A percentile compares a stretch with the other conserved stretches of the same genome.
These are phyloP conservation scores for Chlamydomonas sp. DNA, from an alignment of 139 green algal species.

Conservation along the genomic window DNA sequence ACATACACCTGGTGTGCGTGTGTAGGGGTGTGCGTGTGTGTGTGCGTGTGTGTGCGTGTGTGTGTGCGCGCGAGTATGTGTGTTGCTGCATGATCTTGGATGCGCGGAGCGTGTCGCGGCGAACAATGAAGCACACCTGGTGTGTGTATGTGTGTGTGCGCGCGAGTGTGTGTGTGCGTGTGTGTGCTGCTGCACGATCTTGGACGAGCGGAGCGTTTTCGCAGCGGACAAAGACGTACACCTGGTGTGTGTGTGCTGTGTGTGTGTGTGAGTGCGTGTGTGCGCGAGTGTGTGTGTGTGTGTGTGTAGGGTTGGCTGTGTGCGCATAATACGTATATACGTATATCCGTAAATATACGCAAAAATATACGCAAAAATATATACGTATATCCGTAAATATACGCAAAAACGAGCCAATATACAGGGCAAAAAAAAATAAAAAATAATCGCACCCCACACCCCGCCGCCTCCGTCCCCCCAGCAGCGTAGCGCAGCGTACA, in stretches of 20 bases:
- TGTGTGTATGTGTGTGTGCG: slow-evolving; percentile 27
- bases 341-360: too few species aligned
- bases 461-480: too few species aligned
- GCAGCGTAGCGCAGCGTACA: too few species aligned
- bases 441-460: too few species aligned
- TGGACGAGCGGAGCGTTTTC: too few species aligned
- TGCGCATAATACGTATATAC: too few species aligned
- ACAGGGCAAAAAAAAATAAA: too few species aligned
- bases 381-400: too few species aligned
- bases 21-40: slow-evolving; percentile 12
- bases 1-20: slow-evolving; percentile 3
- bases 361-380: too few species aligned
- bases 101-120: slow-evolving; percentile 24
- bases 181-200: not conserved
- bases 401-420: too few species aligned
- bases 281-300: not conserved
- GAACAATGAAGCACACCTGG: slow-evolving; percentile 29
- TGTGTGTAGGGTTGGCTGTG: not conserved
- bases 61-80: not conserved
- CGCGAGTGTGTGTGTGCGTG: not conserved
- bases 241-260: too few species aligned
- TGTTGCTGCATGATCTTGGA: slow-evolving; percentile 49
- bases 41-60: not conserved
- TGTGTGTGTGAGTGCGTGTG: slow-evolving; percentile 1
- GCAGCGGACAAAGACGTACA: too few species aligned